Percentiles rank a stretch among this genome's conserved stretches.
These are phyloP conservation scores for Aspergillus sp. DNA, from an alignment of 2,329 filamentous ascomycete genomes.

Conservation along the genomic window DNA sequence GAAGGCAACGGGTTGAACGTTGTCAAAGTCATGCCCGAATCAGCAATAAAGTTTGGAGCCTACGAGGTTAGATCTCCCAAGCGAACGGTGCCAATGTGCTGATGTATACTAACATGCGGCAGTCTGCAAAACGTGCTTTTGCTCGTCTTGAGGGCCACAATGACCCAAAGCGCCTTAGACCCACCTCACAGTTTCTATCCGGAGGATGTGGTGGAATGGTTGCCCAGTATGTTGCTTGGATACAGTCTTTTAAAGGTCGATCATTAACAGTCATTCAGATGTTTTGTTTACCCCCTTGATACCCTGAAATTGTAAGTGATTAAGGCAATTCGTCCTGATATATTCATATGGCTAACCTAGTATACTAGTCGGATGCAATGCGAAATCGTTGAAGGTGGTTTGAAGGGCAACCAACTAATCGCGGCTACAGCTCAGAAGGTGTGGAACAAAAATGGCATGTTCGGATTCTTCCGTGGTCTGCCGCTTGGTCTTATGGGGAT, in stretches of 20 bases:
- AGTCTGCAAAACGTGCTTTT: slow-evolving; percentile 83
- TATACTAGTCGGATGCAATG: slow-evolving; percentile 79
- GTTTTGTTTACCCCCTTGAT: slow-evolving; percentile 92
- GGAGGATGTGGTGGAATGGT: slow-evolving; percentile 92
- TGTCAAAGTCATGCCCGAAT: slow-evolving; percentile 97
- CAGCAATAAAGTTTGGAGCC: slow-evolving; percentile 95
- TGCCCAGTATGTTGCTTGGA: slow-evolving; percentile 68
- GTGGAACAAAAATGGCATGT: slow-evolving; percentile 71
- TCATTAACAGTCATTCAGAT: slow-evolving; percentile 50
- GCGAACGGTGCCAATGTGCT: not conserved
- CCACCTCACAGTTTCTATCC: slow-evolving; percentile 84
- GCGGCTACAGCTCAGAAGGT: slow-evolving; percentile 82
- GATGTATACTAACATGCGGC: slow-evolving; percentile 17
- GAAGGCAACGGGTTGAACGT: slow-evolving; percentile 94
- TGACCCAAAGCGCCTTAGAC: slow-evolving; percentile 75
- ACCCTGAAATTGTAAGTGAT: slow-evolving; percentile 58
- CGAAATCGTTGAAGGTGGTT: slow-evolving; percentile 82
- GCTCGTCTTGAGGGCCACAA: slow-evolving; percentile 84
- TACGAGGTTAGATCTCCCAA: slow-evolving; percentile 65
- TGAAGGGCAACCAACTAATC: slow-evolving; percentile 80
- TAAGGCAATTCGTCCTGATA: not conserved
- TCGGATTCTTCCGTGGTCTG: slow-evolving; percentile 83
- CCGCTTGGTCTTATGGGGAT: slow-evolving; percentile 93
- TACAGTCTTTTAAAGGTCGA: not conserved
- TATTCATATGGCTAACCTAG: slow-evolving; percentile 10